These are phyloP conservation scores for Solanum etuberosum DNA, from an alignment of 257 asterid species.

Conservation along the genomic window DNA sequence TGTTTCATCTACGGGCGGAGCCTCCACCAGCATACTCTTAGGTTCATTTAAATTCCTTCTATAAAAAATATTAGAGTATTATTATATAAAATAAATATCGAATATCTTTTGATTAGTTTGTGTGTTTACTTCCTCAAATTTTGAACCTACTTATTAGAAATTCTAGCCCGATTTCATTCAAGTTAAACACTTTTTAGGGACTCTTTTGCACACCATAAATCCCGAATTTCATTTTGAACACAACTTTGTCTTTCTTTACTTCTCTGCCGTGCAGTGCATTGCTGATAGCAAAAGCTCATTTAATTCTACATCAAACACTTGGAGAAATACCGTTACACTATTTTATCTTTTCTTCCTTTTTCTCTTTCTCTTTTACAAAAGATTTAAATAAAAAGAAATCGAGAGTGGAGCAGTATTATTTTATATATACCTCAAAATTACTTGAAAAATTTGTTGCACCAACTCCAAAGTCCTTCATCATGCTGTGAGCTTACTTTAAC, in stretches of 20 bases:
- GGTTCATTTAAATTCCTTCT: not conserved
- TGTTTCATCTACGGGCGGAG: not conserved
- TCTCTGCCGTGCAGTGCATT: not conserved
- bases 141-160: no score
- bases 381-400: not conserved
- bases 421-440: not conserved
- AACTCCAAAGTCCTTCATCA: not conserved
- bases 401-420: not conserved
- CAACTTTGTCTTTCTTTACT: not conserved
- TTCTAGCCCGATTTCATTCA: not conserved
- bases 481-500: not conserved
- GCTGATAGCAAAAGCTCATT: not conserved
- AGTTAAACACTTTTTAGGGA: not conserved
- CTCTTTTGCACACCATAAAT: not conserved
- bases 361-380: not conserved
- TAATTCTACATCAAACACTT: not conserved
- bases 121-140: no score
- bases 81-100: no score
- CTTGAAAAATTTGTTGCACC: not conserved
- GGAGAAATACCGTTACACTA: not conserved
- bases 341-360: not conserved
- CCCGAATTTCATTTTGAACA: not conserved
- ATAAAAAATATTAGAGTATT: no score
- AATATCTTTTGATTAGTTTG: rapidly evolving
- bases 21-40: no score